These are phyloP conservation scores for Tylopilus sp. DNA, from an alignment of 768 basidiomycete species.

Conservation along the genomic window DNA sequence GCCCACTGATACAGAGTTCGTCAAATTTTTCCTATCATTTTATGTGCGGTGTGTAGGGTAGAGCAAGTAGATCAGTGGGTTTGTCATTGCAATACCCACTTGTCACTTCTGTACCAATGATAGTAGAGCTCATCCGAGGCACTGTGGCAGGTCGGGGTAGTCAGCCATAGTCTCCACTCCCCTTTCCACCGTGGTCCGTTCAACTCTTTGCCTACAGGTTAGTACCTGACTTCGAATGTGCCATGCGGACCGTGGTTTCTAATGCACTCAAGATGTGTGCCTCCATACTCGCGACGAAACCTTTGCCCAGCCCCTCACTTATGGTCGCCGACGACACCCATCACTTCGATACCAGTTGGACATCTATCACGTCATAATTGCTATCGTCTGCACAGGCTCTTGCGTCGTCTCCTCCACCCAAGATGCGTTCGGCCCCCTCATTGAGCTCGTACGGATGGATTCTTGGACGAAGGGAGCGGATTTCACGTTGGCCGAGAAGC, in stretches of 20 bases:
- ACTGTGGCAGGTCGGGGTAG: no score
- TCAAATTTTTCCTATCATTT: no score
- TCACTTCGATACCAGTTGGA: constrained; percentile 59
- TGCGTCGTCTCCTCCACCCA: constrained; percentile 66
- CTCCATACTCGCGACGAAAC: constrained; percentile 34
- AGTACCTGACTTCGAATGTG: constrained; percentile 50
- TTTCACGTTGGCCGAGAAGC: constrained; percentile 78
- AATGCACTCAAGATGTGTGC: constrained; percentile 50
- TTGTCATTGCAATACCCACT: no score
- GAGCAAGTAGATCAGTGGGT: no score
- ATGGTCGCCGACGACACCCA: constrained; percentile 78
- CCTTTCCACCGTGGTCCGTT: constrained; percentile 84
- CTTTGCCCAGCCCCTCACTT: constrained; percentile 43
- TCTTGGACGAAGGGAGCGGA: constrained; percentile 80
- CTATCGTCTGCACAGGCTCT: constrained; percentile 81
- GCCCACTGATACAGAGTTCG: no score
- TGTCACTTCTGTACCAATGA: no score
- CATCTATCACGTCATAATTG: constrained; percentile 60
- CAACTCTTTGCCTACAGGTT: constrained; percentile 83
- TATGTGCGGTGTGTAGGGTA: no score
- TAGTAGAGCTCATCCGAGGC: no score
- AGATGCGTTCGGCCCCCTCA: constrained; percentile 35
- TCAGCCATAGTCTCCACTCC: no score
- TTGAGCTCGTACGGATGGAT: constrained; percentile 78
- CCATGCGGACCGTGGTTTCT: constrained; percentile 50